These are phyloP conservation scores for Candida nanaspora DNA, from an alignment of 805 yeast species.

Conservation along the genomic window DNA sequence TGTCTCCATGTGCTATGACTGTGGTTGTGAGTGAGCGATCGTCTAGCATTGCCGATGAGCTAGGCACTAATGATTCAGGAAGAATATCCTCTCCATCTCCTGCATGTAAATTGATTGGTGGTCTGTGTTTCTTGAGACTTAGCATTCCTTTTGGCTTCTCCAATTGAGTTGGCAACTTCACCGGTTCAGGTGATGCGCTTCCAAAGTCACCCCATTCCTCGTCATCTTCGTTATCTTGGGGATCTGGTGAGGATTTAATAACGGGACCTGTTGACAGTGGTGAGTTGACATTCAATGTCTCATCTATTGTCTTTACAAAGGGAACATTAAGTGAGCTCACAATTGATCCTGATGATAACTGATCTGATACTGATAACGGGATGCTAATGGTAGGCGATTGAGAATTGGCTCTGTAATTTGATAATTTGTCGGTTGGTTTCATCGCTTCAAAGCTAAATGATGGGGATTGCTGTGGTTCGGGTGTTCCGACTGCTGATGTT, in stretches of 20 bases:
- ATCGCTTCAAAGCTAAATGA: no score
- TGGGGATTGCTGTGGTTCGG: neutral
- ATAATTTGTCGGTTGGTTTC: neutral
- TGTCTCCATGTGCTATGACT: neutral
- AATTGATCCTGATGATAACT: neutral
- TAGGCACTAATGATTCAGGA: neutral
- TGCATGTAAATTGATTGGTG: neutral
- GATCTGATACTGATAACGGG: neutral
- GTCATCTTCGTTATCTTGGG: neutral
- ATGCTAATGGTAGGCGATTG: neutral
- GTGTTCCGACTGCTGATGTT: constrained; percentile 3
- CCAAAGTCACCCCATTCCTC: constrained; percentile 1
- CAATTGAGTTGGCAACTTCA: no score
- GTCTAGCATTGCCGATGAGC: neutral
- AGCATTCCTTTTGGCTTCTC: no score
- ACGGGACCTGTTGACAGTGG: no score
- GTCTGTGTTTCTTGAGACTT: neutral
- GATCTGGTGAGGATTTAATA: no score
- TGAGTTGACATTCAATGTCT: neutral
- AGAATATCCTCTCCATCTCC: neutral
- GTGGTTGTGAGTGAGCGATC: neutral
- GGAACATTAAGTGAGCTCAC: no score
- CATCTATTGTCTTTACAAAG: neutral
- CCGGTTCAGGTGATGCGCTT: neutral
- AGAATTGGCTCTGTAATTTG: neutral